Conservation (phyloP, 768 basidiomycete species). For the Lactifluus pinguis region DNA sequence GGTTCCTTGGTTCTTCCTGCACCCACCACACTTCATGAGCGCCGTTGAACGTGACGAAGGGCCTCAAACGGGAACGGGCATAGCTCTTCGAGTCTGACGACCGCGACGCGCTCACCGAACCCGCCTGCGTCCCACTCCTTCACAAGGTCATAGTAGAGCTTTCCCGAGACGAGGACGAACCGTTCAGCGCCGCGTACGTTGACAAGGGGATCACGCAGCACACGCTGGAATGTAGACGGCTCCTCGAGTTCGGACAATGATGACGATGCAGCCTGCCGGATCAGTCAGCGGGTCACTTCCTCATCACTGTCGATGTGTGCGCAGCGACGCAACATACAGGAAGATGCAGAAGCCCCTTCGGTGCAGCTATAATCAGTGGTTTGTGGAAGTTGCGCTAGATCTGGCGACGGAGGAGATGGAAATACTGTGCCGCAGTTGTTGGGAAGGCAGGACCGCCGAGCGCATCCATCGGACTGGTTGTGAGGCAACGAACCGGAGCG, state of each 20-base stretch:
- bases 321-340: conserved; percentile 40
- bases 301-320: background rate
- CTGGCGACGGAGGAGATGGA: conserved; percentile 86
- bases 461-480: too few species aligned
- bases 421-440: conserved; percentile 86
- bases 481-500: too few species aligned
- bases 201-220: conserved; percentile 45
- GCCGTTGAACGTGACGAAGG: conserved; percentile 31
- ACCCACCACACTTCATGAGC: conserved; percentile 50
- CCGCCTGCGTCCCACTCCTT: conserved; percentile 51
- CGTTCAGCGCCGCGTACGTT: conserved; percentile 39
- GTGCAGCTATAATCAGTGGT: conserved; percentile 75
- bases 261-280: conserved; percentile 61
- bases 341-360: conserved; percentile 74
- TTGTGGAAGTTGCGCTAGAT: conserved; percentile 79
- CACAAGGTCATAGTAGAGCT: conserved; percentile 80
- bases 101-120: conserved; percentile 45
- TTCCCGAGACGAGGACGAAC: conserved; percentile 71
- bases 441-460: too few species aligned
- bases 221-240: conserved; percentile 57
- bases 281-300: background rate
- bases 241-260: conserved; percentile 48
- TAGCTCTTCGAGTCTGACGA: conserved; percentile 79
- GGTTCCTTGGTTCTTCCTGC: conserved; percentile 86
- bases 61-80: conserved; percentile 75